These are phyloP conservation scores for Paramyrothecium sp. DNA, from an alignment of 2,329 filamentous ascomycete genomes.

Conservation along the genomic window DNA sequence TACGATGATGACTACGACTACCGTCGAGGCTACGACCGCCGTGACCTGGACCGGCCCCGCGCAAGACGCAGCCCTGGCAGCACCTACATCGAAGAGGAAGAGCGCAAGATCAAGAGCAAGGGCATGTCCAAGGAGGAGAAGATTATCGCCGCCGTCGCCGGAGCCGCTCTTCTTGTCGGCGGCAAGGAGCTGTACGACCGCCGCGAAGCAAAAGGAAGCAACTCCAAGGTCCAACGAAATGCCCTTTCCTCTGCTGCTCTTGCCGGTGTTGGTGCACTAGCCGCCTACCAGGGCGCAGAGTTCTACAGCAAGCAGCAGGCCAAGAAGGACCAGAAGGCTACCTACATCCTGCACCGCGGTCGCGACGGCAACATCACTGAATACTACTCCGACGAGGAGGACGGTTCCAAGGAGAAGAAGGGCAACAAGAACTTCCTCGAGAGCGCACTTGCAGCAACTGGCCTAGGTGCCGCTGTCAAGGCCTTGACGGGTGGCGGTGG, in stretches of 20 bases:
- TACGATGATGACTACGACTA: slow-evolving; percentile 54
- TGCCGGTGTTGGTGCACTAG: slow-evolving; percentile 62
- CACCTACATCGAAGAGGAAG: slow-evolving; percentile 55
- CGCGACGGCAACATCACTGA: slow-evolving; percentile 51
- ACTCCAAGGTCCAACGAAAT: slow-evolving; percentile 54
- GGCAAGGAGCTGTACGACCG: slow-evolving; percentile 67
- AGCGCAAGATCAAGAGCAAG: slow-evolving; percentile 41
- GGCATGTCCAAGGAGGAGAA: slow-evolving; percentile 61
- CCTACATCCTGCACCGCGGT: slow-evolving; percentile 51
- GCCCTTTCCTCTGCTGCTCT: slow-evolving; percentile 58
- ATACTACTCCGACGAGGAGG: slow-evolving; percentile 59
- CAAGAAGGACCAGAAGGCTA: slow-evolving; percentile 55
- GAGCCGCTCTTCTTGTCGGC: slow-evolving; percentile 62
- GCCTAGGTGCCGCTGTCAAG: slow-evolving; percentile 61
- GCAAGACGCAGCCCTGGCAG: slow-evolving; percentile 44
- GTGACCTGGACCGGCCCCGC: slow-evolving; percentile 33
- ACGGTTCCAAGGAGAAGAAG: slow-evolving; percentile 53
- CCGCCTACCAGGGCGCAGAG: slow-evolving; percentile 63
- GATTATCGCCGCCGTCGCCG: slow-evolving; percentile 64
- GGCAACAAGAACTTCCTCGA: slow-evolving; percentile 65
- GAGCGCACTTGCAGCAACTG: slow-evolving; percentile 60
- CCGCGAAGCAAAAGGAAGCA: slow-evolving; percentile 52
- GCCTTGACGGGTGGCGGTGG: slow-evolving; percentile 50
- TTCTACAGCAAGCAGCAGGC: slow-evolving; percentile 60
- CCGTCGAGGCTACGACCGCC: slow-evolving; percentile 36